Conservation (phyloP, 345 rosid genomes). For the Heritiera fomes region DNA sequence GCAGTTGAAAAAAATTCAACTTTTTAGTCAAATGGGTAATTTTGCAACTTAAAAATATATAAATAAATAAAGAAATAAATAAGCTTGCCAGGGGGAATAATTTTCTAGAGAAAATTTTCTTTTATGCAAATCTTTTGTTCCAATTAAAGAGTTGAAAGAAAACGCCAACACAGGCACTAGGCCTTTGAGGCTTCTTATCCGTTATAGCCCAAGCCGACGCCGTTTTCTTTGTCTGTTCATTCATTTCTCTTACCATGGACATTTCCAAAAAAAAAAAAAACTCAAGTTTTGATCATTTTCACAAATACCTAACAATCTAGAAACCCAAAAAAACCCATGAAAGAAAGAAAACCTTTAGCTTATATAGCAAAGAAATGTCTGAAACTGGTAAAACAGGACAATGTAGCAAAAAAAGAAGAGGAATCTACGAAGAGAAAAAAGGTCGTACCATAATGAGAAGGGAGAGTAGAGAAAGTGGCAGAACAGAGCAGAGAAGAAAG, state of each 20-base stretch:
- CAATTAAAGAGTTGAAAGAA: conserved; percentile 89
- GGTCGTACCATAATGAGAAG: conserved; percentile 22
- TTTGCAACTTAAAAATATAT: neutral
- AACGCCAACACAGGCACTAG: conserved; percentile 86
- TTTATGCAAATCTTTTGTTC: conserved; percentile 83
- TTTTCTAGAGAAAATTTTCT: conserved; percentile 72
- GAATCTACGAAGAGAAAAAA: neutral
- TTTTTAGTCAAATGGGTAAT: conserved; percentile 3
- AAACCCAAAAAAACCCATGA: conserved; percentile 25
- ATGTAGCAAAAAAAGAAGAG: conserved; percentile 15
- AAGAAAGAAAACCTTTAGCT: conserved; percentile 15
- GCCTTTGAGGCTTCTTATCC: conserved; percentile 62
- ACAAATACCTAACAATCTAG: conserved; percentile 19
- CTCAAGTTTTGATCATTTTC: conserved; percentile 10
- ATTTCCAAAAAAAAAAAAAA: neutral
- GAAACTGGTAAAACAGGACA: conserved; percentile 31
- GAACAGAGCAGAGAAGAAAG: conserved; percentile 4
- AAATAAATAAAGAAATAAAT: neutral
- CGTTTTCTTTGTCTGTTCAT: conserved; percentile 44
- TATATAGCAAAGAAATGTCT: conserved; percentile 26
- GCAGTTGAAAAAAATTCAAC: conserved; percentile 10
- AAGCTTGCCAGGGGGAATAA: conserved; percentile 62
- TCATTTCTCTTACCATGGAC: conserved; percentile 44
- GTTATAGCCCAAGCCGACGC: conserved; percentile 55
- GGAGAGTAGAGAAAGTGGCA: conserved; percentile 15